These are phyloP conservation scores for Salvia miltiorrhiza DNA, from an alignment of 257 asterid species.

Conservation along the genomic window DNA sequence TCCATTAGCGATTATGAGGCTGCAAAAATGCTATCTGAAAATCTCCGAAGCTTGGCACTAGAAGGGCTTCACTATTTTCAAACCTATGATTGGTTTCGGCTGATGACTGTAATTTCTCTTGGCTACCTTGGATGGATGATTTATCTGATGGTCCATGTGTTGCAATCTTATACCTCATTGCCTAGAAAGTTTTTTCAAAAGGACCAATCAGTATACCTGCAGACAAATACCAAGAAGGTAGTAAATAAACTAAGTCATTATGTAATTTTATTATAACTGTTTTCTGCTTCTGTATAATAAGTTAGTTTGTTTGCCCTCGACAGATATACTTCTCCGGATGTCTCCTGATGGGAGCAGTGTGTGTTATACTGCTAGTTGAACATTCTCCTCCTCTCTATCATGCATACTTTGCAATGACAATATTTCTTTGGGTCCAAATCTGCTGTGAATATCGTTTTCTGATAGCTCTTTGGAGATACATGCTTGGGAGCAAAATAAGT, in stretches of 20 bases:
- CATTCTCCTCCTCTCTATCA: conserved; percentile 92
- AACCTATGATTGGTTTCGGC: conserved; percentile 95
- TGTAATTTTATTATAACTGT: neutral
- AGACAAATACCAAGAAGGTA: conserved; percentile 59
- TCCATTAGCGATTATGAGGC: conserved; percentile 54
- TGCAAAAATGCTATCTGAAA: conserved; percentile 67
- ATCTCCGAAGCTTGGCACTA: conserved; percentile 78
- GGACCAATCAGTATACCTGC: conserved; percentile 44
- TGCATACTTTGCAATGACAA: conserved; percentile 77
- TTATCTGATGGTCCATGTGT: conserved; percentile 71
- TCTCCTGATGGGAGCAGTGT: conserved; percentile 55
- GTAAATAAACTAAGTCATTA: conserved; percentile 1
- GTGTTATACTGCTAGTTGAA: conserved; percentile 60
- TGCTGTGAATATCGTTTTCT: conserved; percentile 68
- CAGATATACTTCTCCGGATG: conserved; percentile 73
- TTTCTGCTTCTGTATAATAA: conserved; percentile 14
- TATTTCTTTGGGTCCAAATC: conserved; percentile 89
- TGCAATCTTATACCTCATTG: conserved; percentile 77
- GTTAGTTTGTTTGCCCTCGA: conserved; percentile 13
- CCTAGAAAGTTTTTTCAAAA: conserved; percentile 41
- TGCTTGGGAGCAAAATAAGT: conserved; percentile 39
- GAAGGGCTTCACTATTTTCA: conserved; percentile 93
- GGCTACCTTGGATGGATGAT: conserved; percentile 98
- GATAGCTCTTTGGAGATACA: conserved; percentile 56
- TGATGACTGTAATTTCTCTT: conserved; percentile 81